phyloP scores from a whole-genome alignment of 805 yeast genomes.

The Zygosaccharomyces lentus region DNA sequence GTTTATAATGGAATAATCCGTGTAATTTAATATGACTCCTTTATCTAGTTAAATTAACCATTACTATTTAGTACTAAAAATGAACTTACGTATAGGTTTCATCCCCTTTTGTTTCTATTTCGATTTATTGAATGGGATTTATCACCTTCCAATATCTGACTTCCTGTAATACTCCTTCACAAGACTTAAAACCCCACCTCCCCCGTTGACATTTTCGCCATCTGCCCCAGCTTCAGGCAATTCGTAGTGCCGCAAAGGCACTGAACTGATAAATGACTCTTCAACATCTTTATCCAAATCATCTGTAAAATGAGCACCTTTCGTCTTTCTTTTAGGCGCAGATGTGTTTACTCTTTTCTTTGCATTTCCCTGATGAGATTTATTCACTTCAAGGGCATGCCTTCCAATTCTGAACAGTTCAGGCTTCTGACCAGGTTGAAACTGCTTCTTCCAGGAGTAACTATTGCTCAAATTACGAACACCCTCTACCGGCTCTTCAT shows the following conservation, averaged over 20 bases:
- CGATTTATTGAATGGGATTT: not conserved
- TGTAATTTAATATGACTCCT: not conserved
- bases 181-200: slow-evolving; percentile 66
- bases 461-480: slow-evolving; percentile 12
- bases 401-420: slow-evolving; percentile 22
- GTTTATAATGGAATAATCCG: not conserved
- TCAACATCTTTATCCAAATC: slow-evolving; percentile 33
- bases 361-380: slow-evolving; percentile 4
- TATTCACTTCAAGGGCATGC: slow-evolving; percentile 10
- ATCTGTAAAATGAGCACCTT: not conserved
- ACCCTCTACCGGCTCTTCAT: slow-evolving; percentile 4
- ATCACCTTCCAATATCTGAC: slow-evolving; percentile 31
- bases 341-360: not conserved
- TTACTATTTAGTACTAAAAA: not conserved
- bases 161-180: slow-evolving; percentile 71
- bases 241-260: slow-evolving; percentile 24
- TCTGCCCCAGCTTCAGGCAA: slow-evolving; percentile 1
- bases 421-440: slow-evolving; percentile 31
- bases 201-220: slow-evolving; percentile 7
- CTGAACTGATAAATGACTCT: slow-evolving; percentile 41
- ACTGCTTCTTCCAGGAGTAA: slow-evolving; percentile 36
- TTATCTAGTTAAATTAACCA: not conserved
- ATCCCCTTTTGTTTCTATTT: not conserved
- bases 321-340: slow-evolving; percentile 1
- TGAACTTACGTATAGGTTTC: not conserved